Conservation (phyloP, 2,329 filamentous ascomycete genomes). For the Septoria petroselini region DNA sequence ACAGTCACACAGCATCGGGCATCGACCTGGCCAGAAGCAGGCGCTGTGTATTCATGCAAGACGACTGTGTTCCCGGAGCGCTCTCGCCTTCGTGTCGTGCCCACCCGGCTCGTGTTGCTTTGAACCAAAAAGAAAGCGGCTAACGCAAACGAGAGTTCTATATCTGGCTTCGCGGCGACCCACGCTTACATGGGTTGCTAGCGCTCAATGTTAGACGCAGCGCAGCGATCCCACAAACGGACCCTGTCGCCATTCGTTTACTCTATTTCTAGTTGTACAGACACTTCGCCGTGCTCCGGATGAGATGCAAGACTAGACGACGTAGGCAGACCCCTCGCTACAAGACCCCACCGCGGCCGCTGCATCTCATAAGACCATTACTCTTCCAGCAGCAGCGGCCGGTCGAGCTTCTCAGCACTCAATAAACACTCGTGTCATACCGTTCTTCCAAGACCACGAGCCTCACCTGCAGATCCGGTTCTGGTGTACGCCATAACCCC, state of each 20-base stretch:
- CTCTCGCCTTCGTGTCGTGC: constrained; percentile 11
- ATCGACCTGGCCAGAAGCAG: background rate
- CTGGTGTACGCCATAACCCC: constrained; percentile 7
- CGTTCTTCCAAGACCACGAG: background rate
- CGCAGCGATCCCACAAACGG: constrained; percentile 11
- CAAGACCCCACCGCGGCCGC: constrained; percentile 9
- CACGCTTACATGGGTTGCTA: constrained; percentile 12
- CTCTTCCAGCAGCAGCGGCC: constrained; percentile 6
- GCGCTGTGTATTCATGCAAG: background rate
- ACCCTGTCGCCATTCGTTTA: constrained; percentile 10
- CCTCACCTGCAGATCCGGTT: constrained; percentile 8
- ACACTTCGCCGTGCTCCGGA: constrained; percentile 5
- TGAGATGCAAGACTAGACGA: constrained; percentile 6
- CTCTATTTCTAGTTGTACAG: constrained; percentile 16
- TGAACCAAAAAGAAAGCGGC: background rate
- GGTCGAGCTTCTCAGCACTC: background rate
- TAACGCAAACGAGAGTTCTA: constrained; percentile 8
- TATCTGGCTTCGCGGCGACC: constrained; percentile 9
- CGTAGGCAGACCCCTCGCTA: constrained; percentile 5
- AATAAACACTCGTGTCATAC: constrained; percentile 6
- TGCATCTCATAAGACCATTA: constrained; percentile 6
- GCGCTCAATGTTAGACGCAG: constrained; percentile 11
- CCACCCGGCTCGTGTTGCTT: constrained; percentile 6
- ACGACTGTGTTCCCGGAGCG: background rate
- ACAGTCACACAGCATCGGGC: constrained; percentile 5